Base-by-base conservation (phyloP, 352 stramenopile species). In the Globisporangium apiculatum region DNA sequence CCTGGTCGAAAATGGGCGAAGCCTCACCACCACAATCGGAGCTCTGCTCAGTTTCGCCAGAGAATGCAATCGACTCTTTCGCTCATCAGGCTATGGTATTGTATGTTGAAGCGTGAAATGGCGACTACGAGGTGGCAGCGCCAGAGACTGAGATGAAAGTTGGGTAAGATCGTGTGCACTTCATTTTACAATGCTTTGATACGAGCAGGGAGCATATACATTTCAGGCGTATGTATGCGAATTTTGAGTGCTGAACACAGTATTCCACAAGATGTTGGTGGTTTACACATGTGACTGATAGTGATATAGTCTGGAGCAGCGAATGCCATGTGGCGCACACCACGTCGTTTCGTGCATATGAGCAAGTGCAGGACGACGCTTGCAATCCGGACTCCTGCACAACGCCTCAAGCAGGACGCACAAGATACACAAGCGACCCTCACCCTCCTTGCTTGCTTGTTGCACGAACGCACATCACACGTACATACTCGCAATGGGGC, bases 401-500 rank as follows among this genome's bases (percentile, higher is more conserved):
- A 24, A 24, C 18, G n/a, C n/a, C 18, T 31, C 24, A 31, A 31
- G 24, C 24, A 31, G 24, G 24, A 31, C 24, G 24, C 24, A 31
- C 24, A 31, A 31, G 24, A 31, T 31, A 3, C 24, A 31, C 24
- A 31, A 31, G 24, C 24, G 24, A 31, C 24, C 24, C n/a, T n/a
- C n/a, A n/a, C n/a, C n/a, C n/a, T n/a, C n/a, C 24, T 31, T 31
- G 24, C 24, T 31, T 31, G 24, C 24, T 31, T 31, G 24, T 31
- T 31, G 24, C 24, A 31, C 24, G 24, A 31, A 31, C 24, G 24
- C 24, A 31, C 24, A 31, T 31, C 24, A 31, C 24, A 31, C 24
- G 24, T 31, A 31, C 24, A 31, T 31, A 31, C 24, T 31, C 5
- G 62, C 41, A 14, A 96, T 96, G 87, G 85, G 87, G 24, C 64